Evolutionary conservation across 1,284 basidiomycete species (phyloP).

Genomic region (Paramarasmius palmivorus): DNA sequence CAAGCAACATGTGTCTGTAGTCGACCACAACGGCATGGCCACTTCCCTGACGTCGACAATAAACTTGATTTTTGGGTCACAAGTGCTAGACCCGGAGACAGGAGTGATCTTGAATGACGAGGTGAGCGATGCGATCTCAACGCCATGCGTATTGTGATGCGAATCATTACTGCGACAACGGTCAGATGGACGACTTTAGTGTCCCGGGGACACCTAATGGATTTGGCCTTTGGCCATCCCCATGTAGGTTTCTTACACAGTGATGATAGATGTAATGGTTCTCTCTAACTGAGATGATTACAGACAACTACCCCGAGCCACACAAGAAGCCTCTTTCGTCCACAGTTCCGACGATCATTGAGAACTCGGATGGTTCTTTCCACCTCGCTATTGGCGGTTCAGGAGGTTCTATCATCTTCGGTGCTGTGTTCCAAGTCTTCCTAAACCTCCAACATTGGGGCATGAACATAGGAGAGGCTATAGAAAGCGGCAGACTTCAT

Average conservation of each 20-base stretch:
- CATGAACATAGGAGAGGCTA: conserved; percentile 74
- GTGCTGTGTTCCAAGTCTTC: conserved; percentile 78
- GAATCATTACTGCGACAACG: neutral
- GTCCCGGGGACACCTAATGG: conserved; percentile 78
- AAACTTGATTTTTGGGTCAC: conserved; percentile 86
- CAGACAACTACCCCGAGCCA: conserved; percentile 86
- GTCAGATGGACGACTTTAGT: conserved; percentile 86
- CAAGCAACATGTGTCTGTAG: conserved; percentile 79
- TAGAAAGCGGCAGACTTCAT: conserved; percentile 90
- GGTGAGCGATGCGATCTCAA: conserved; percentile 28
- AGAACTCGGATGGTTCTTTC: conserved; percentile 70
- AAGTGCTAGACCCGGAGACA: conserved; percentile 80
- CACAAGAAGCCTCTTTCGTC: conserved; percentile 89
- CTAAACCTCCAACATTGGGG: conserved; percentile 82
- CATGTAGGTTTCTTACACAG: conserved; percentile 52
- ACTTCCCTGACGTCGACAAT: conserved; percentile 87
- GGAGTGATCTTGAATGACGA: conserved; percentile 92
- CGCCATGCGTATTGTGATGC: neutral
- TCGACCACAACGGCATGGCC: conserved; percentile 85
- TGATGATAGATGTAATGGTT: neutral
- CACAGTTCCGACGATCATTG: conserved; percentile 79
- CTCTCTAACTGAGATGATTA: conserved; percentile 4
- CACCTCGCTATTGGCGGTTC: conserved; percentile 80
- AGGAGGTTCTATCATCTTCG: conserved; percentile 87
- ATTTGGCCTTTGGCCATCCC: conserved; percentile 85